phyloP scores from a whole-genome alignment of 2,329 filamentous ascomycete species.

The Colletotrichum lini region DNA sequence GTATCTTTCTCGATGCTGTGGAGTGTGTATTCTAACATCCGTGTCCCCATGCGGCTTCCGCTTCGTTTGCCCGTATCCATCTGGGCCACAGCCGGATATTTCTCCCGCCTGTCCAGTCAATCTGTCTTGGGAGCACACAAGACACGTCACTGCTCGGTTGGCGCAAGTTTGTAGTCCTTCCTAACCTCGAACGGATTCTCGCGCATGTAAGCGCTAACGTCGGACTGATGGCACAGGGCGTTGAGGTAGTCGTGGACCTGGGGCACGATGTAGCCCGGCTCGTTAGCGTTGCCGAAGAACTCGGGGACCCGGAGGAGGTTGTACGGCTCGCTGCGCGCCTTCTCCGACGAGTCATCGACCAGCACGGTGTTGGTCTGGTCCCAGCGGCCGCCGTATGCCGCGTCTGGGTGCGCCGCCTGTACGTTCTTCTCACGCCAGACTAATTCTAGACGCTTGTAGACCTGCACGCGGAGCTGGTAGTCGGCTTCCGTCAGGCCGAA shows the following conservation, averaged over 20 bases:
- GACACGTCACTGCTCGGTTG: slow-evolving; percentile 8
- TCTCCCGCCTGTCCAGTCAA: neutral
- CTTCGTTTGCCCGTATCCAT: neutral
- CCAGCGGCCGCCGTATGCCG: slow-evolving; percentile 67
- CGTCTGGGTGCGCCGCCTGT: slow-evolving; percentile 60
- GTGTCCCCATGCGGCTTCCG: neutral
- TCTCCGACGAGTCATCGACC: slow-evolving; percentile 87
- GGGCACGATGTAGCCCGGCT: slow-evolving; percentile 63
- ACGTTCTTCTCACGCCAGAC: slow-evolving; percentile 75
- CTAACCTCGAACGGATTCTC: slow-evolving; percentile 63
- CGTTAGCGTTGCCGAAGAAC: slow-evolving; percentile 68
- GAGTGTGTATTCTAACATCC: neutral
- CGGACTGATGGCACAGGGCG: slow-evolving; percentile 63
- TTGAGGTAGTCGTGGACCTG: slow-evolving; percentile 76
- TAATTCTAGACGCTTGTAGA: slow-evolving; percentile 86
- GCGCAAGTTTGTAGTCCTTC: slow-evolving; percentile 42
- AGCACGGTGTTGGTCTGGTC: slow-evolving; percentile 89
- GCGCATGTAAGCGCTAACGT: slow-evolving; percentile 75
- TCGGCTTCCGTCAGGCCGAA: slow-evolving; percentile 77
- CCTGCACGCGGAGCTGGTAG: slow-evolving; percentile 81
- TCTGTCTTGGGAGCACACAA: neutral
- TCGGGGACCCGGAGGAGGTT: slow-evolving; percentile 88
- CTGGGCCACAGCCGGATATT: neutral
- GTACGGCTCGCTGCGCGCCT: slow-evolving; percentile 85
- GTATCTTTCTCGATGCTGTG: slow-evolving; percentile 39